Evolutionary conservation across 2,329 filamentous ascomycete genomes (phyloP), one percentile per base, ranked within the genome.

Genomic region (Microcyclospora pomicola): DNA sequence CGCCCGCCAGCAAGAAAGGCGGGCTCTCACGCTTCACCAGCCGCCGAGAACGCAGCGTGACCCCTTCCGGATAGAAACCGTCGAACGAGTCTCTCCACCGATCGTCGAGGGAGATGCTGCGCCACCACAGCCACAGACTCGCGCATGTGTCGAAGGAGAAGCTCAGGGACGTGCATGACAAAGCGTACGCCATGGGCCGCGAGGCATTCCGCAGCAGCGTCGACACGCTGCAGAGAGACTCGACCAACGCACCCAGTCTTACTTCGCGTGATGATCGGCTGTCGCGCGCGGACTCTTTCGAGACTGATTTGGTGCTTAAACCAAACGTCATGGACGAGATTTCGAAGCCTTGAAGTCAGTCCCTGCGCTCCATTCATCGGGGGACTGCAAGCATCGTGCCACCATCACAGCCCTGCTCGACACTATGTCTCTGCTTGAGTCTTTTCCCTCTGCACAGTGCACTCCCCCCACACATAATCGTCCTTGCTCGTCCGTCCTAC

Each of bases 21-120:
- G 46, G 49, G 9, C 42, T 56, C 13, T 49, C 49, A 3, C 42
- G 51, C 10, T 45, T 55, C 19, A 48, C 52, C 31, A 49, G 41
- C 19, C 42, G 49, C 31, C 33, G 48, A 29, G 50, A 55, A 15
- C 48, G 53, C 28, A 55, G 51, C 38, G 53, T 56, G 35, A 55
- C 53, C 34, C 53, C 53, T 30, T 50, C 48, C 27, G 45, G 41
- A 30, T 47, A 48, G 47, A 30, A 44, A 14, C 27, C 37, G 30
- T n/a, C 30, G 12, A 31, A 4, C 30, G 19, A 24, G 19, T 24
- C 19, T 24, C 19, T 24, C 19, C 19, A 24, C 7, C 19, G 19
- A 4, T 4, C 19, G 7, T 24, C 19, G 19, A 24, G 19, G 19
- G 19, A 24, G 19, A 24, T 24, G 5, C 7, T 24, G 19, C 19